Conservation (phyloP, 208 protist genomes). For the Leishmania guyanensis region DNA sequence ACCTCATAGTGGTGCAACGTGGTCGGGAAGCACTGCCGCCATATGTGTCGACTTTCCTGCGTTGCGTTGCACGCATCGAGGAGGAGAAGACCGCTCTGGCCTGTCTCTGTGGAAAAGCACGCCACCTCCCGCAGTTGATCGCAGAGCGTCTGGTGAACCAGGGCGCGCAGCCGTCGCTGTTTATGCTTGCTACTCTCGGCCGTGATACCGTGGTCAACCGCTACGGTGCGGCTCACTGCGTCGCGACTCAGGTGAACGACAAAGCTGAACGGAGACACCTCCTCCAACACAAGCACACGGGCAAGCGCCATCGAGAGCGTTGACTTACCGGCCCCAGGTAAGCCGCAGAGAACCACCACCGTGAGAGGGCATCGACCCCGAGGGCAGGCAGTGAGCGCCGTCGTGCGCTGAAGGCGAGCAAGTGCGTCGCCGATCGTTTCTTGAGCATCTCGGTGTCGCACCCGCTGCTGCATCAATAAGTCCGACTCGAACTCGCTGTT, state of each 20-base stretch:
- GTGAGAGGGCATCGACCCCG: constrained; percentile 37
- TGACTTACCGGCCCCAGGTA: constrained; percentile 75
- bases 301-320: constrained; percentile 40
- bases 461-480: constrained; percentile 23
- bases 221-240: constrained; percentile 39
- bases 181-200: constrained; percentile 71
- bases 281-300: constrained; percentile 2
- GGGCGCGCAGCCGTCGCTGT: constrained; percentile 46
- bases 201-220: constrained; percentile 36
- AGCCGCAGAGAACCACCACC: constrained; percentile 66
- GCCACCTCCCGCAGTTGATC: constrained; percentile 29
- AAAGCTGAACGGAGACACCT: constrained; percentile 37
- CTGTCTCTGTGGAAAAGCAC: constrained; percentile 11
- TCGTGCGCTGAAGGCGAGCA: constrained; percentile 36
- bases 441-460: constrained; percentile 42
- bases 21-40: constrained; percentile 34
- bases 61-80: constrained; percentile 85
- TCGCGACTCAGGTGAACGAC: constrained; percentile 68
- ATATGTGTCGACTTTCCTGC: constrained; percentile 36
- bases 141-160: constrained; percentile 43
- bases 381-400: constrained; percentile 21
- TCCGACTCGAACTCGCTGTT: constrained; percentile 43
- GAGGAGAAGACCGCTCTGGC: constrained; percentile 47
- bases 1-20: constrained; percentile 35
- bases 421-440: constrained; percentile 48